A percentile compares a stretch with the other conserved stretches of the same genome.
Evolutionary conservation across 2,329 filamentous ascomycete species (phyloP).

Genomic region (Xylaria sp.): DNA sequence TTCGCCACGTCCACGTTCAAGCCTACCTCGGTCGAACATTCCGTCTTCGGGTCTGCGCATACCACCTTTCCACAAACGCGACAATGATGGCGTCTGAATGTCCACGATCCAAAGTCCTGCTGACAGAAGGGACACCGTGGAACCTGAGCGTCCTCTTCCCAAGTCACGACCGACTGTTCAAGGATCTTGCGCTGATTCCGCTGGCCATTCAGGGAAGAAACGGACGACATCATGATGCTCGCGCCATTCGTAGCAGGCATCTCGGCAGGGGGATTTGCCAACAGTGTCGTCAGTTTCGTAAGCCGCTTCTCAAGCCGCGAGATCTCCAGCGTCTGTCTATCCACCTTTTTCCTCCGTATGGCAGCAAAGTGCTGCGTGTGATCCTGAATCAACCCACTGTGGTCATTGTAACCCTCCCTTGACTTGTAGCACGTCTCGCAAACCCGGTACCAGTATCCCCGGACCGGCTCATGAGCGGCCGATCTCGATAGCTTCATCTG

Average conservation of each 20-base stretch:
- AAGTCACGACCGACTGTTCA: conserved; percentile 88
- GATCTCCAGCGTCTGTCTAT: conserved; percentile 80
- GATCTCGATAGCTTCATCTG: conserved; percentile 95
- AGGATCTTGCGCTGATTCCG: conserved; percentile 73
- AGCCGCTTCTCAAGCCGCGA: conserved; percentile 86
- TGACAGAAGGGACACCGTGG: conserved; percentile 86
- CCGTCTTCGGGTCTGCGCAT: conserved; percentile 79
- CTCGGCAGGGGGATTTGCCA: conserved; percentile 70
- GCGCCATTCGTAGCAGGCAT: conserved; percentile 34
- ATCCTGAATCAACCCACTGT: conserved; percentile 65
- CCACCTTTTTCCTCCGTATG: conserved; percentile 70
- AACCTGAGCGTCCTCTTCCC: conserved; percentile 87
- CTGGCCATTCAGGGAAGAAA: conserved; percentile 58
- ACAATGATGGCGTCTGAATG: conserved; percentile 90
- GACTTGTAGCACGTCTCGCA: conserved; percentile 99
- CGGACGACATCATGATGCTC: conserved; percentile 53
- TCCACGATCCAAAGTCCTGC: conserved; percentile 90
- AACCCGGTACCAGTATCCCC: conserved; percentile 88
- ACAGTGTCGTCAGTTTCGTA: conserved; percentile 78
- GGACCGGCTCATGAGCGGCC: conserved; percentile 80
- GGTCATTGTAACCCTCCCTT: conserved; percentile 89
- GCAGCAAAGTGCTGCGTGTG: conserved; percentile 66
- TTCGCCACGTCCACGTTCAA: conserved; percentile 72
- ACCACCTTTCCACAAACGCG: conserved; percentile 89
- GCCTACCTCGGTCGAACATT: conserved; percentile 77